Base-by-base conservation (phyloP, 169 alveolate genomes). In the Besnoitia besnoiti region DNA sequence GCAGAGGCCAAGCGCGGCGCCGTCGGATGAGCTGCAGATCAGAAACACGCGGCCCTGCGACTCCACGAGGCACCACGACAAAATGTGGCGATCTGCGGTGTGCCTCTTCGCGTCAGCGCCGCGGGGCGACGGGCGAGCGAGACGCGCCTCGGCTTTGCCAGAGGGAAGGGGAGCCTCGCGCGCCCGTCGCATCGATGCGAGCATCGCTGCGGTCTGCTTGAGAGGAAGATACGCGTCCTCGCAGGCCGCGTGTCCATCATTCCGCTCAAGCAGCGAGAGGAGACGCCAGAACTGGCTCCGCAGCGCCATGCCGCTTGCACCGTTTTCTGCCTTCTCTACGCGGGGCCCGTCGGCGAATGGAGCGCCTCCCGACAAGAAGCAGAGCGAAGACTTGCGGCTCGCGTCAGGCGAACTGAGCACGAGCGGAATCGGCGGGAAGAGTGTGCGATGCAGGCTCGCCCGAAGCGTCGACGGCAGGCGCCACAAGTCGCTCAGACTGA, bases 51-150 rank as follows among this genome's bases (percentile, higher is more conserved):
- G 76, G 12, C 93, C 93, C 21, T 76, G 79, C 35, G 89, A 55
- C 80, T 89, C 93, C 40, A 80, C 93, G n/a, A 89, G 44, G 62
- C 93, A 89, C 79, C 93, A 89, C 49, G 85, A 47, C 59, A 89
- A 42, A 1, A 42, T 35, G 21, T 77, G 87, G 42, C 40, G 49
- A 40, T 77, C 87, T 44, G 61, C 55, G 4, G n/a, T 37, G 82
- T 73, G n/a, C 2, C 39, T 73, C 82, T 2, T 5, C 46, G 27
- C 46, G 67, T 3, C 24, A 0, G 67, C 24, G 30, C 24, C 67
- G 12, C n/a, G 7, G 30, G 67, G 30, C 67, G n/a, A 8, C 67
- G 67, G n/a, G 67, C 67, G 67, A 55, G 24, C 33, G 24, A 5
- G 67, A 5, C 67, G 7, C 33, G 67, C 4, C 67, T 21, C 30